Evolutionary conservation across 768 basidiomycete genomes (phyloP), one percentile per base, ranked within the genome.

Genomic region (Rossbeevera mucosa): DNA sequence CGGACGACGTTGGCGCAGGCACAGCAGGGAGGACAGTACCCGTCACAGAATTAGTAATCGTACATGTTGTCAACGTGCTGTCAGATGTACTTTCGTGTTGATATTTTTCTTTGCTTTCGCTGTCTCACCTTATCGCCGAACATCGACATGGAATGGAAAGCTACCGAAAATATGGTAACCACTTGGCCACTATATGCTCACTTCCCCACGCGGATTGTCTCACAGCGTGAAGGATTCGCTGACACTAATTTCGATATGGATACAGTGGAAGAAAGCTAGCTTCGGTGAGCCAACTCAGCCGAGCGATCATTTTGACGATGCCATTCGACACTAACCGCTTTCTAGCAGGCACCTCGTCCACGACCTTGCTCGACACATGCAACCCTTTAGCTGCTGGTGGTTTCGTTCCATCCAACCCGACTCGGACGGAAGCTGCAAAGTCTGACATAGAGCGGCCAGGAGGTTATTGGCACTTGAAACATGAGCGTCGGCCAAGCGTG

Each of bases 1-100:
- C 67, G 62, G 48, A 53, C 65, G 25, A 58, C 58, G 47, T 60
- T 69, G 61, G 43, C 59, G 12, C 67, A 69, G 50, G 59, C 41
- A 26, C 65, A 64, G 47, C 69, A 68, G 52, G 66, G 59, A 53
- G 64, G 58, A 50, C 68, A 71, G 51, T 69, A 64, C 48, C 56
- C 63, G 47, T 58, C 67, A n/a, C 64, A 71, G 53, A 54, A 28
- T 49, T 69, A 60, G 58, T 55, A 48, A 31, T 36, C 18, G 9
- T 64, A 59, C 46, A 59, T 53, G 38, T 48, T 30, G 31, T 51
- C 50, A 46, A 52, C 48, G 29, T 56, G 57, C 51, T 44, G 50
- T 55, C 29, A 2, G 40, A 51, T 54, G 56, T 66, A 64, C 50
- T 51, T 41, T 48, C 42, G 21, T 53, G 42, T 57, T n/a, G 6